Base-by-base conservation (phyloP, 2,329 filamentous ascomycete species). In the Tolypocladium pustulatum region DNA sequence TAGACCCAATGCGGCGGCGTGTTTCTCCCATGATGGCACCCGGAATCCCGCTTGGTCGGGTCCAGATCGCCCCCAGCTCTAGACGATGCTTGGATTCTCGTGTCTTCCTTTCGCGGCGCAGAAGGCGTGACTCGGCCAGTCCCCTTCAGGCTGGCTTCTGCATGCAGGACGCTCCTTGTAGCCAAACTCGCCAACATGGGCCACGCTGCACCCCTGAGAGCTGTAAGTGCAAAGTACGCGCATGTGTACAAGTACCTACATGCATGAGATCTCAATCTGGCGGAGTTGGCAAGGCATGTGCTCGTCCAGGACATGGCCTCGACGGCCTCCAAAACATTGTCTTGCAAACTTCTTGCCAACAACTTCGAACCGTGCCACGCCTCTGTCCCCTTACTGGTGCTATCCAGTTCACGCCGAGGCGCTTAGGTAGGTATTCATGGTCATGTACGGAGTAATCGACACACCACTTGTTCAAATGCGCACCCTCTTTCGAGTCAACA, bases 391-490 rank as follows among this genome's bases (percentile, higher is more conserved):
- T 34, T 8, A 43, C 37, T 43, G 25, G 54, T 41, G 54, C 54
- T 34, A 27, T 40, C 10, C 27, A 17, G 37, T 20, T 34, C 32
- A 34, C 36, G 17, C 22, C 37, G 9, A 54, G 52, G 56, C 56
- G 60, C 57, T 32, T 22, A 17, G 6, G 37, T 38, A 38, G 37
- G 4, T 58, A 30, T 13, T 9, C 53, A 46, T n/a, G 54, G 22
- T 38, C 17, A 54, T 40, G 53, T n/a, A n/a, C n/a, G n/a, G n/a
- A n/a, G n/a, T 30, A 61, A 36, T 54, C 58, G 34, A 55, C 53
- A 55, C n/a, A 20, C 27, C 53, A 38, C 22, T 8, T 37, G 9
- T 36, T 30, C 27, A 10, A 10, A 46, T 27, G 25, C 40, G n/a
- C 38, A 40, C 15, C 10, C 12, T 20, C 22, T n/a, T 41, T 43